Base-by-base conservation (phyloP, 208 protist species). In the Trypanosoma melophagium region DNA sequence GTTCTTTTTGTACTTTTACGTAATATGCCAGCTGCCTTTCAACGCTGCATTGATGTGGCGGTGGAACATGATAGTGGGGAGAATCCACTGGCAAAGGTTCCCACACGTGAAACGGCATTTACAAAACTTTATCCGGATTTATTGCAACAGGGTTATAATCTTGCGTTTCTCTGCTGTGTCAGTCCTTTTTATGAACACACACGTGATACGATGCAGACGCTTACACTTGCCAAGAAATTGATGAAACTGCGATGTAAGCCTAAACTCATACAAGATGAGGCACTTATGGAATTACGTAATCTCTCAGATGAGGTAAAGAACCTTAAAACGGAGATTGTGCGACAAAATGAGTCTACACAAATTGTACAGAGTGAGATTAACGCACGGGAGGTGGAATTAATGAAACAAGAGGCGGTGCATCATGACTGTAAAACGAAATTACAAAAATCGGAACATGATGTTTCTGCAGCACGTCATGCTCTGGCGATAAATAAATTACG, bases 281-380 rank as follows among this genome's bases (percentile, higher is more conserved):
- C 78, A n/a, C 74, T 93, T 1, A 67, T 89, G 7, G 82, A 95
- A 65, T 80, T 95, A 76, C 84, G 90, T 25, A 76, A 72, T 14
- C 76, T 95, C 22, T 75, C 86, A 0, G 87, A 92, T 57, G 90
- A 95, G 68, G 79, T 95, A 51, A 93, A 92, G 69, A 71, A 80
- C 55, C 76, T 95, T 28, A 89, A 85, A 71, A 72, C 82, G 35
- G 76, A 81, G 57, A 76, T 83, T 21, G 73, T 67, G 17, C 84
- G 84, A 69, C 79, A 89, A 42, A 80, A 72, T 40, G 77, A 88
- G 66, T 80, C 87, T 47, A 83, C 86, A 56, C 35, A 83, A 19
- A 74, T 93, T 13, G 87, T 95, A 45, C 90, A 95, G 72, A 65
- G 81, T 50, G 90, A 95, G 62, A 74, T 95, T 16, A 93, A 95